A percentile compares a stretch with the other conserved stretches of the same genome.
These are phyloP conservation scores for Aspergillus unguis DNA, from an alignment of 2,329 filamentous ascomycete genomes.

Conservation along the genomic window DNA sequence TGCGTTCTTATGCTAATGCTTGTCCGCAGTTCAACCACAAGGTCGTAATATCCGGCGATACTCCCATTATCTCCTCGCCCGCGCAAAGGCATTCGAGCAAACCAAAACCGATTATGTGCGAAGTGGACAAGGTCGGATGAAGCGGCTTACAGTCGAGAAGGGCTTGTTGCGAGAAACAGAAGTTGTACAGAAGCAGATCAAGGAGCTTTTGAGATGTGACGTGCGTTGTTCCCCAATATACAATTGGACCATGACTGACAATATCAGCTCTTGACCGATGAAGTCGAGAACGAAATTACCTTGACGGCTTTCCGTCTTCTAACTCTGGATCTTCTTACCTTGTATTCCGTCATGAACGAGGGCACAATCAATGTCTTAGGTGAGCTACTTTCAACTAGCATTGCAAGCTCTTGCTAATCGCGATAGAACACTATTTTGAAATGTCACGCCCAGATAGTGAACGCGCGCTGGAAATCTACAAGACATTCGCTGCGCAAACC, in stretches of 20 bases:
- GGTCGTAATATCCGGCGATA: slow-evolving; percentile 93
- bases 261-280: slow-evolving; percentile 72
- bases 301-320: slow-evolving; percentile 88
- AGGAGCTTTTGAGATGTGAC: slow-evolving; percentile 82
- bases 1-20: slow-evolving; percentile 34
- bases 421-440: slow-evolving; percentile 88
- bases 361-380: slow-evolving; percentile 95
- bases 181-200: slow-evolving; percentile 81
- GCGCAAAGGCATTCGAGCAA: slow-evolving; percentile 76
- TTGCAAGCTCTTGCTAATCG: slow-evolving; percentile 8
- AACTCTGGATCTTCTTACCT: slow-evolving; percentile 79
- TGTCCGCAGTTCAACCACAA: slow-evolving; percentile 74
- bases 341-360: slow-evolving; percentile 95
- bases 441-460: slow-evolving; percentile 95
- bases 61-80: slow-evolving; percentile 77
- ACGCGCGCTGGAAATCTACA: slow-evolving; percentile 86
- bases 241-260: slow-evolving; percentile 13
- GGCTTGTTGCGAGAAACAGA: slow-evolving; percentile 90
- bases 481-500: slow-evolving; percentile 85
- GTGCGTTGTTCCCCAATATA: slow-evolving; percentile 50
- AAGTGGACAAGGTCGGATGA: slow-evolving; percentile 74
- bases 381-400: slow-evolving; percentile 42
- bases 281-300: slow-evolving; percentile 94
- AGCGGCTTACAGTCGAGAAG: slow-evolving; percentile 84
- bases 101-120: slow-evolving; percentile 90